These are phyloP conservation scores for Melastoma malabathricum DNA, from an alignment of 345 rosid genomes.

Conservation along the genomic window DNA sequence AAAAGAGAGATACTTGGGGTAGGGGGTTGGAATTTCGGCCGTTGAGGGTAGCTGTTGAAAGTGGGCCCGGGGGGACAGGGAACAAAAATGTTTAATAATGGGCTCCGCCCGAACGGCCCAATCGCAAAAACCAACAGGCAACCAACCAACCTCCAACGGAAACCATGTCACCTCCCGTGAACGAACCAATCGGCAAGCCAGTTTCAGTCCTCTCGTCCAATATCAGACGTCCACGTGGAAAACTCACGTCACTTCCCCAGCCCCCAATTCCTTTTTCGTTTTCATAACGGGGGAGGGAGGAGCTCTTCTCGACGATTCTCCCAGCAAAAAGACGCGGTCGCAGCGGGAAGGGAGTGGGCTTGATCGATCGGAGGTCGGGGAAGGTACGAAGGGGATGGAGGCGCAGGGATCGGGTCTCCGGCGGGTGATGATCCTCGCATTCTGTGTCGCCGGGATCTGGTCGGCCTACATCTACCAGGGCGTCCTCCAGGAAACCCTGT, in stretches of 20 bases:
- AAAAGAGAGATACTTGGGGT: no score
- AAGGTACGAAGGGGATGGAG: constrained; percentile 40
- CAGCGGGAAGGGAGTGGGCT: neutral
- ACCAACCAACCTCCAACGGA: no score
- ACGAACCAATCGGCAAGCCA: constrained; percentile 27
- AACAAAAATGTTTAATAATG: no score
- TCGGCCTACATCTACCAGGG: constrained; percentile 95
- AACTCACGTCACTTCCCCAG: constrained; percentile 22
- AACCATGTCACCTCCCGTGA: no score
- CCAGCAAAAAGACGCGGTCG: neutral
- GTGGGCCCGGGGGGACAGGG: no score
- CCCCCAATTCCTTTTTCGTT: constrained; percentile 13
- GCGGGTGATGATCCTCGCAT: constrained; percentile 48
- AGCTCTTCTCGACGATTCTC: neutral
- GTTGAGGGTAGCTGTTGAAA: no score
- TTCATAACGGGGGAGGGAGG: neutral
- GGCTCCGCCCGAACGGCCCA: no score
- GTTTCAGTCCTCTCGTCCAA: constrained; percentile 18
- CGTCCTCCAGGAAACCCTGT: constrained; percentile 88
- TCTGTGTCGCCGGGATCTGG: constrained; percentile 97
- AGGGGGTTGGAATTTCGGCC: no score
- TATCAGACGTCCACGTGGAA: constrained; percentile 31
- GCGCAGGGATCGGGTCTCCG: constrained; percentile 60
- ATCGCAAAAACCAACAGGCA: no score
- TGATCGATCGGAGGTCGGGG: constrained; percentile 2